Evolutionary conservation across 768 basidiomycete species (phyloP).

Genomic region (Suillus occidentalis): DNA sequence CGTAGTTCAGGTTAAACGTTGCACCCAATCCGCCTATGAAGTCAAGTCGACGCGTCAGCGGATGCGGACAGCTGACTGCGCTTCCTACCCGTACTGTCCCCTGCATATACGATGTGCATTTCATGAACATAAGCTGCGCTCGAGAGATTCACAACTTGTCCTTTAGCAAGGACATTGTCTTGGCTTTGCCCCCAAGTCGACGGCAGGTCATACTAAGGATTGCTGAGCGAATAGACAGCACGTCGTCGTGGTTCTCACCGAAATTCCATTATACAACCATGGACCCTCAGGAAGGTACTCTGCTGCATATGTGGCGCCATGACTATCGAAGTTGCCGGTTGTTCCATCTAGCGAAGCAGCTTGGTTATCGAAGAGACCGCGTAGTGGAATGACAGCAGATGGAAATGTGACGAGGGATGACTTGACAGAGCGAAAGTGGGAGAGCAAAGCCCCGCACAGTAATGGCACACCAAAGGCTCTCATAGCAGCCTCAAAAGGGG

Average conservation of each 20-base stretch:
- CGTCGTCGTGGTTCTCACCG: slow-evolving; percentile 24
- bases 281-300: slow-evolving; percentile 40
- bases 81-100: slow-evolving; percentile 38
- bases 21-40: slow-evolving; percentile 32
- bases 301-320: slow-evolving; percentile 41
- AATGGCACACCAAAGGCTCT: slow-evolving; percentile 21
- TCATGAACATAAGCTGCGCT: slow-evolving; percentile 42
- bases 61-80: background rate
- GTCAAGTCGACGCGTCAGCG: background rate
- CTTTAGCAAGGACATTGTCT: slow-evolving; percentile 47
- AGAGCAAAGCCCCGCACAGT: slow-evolving; percentile 22
- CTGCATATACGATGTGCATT: slow-evolving; percentile 49
- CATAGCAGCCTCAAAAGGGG: slow-evolving; percentile 11
- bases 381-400: slow-evolving; percentile 32
- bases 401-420: slow-evolving; percentile 29
- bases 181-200: slow-evolving; percentile 37
- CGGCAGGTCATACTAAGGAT: slow-evolving; percentile 44
- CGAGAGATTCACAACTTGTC: slow-evolving; percentile 39
- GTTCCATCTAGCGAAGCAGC: slow-evolving; percentile 42
- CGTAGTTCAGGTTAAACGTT: slow-evolving; percentile 38
- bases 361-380: slow-evolving; percentile 39
- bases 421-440: slow-evolving; percentile 15
- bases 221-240: background rate
- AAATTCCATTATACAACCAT: slow-evolving; percentile 42
- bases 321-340: slow-evolving; percentile 39